Conservation (phyloP, 2,329 filamentous ascomycete species). For the Aureobasidium sp. region DNA sequence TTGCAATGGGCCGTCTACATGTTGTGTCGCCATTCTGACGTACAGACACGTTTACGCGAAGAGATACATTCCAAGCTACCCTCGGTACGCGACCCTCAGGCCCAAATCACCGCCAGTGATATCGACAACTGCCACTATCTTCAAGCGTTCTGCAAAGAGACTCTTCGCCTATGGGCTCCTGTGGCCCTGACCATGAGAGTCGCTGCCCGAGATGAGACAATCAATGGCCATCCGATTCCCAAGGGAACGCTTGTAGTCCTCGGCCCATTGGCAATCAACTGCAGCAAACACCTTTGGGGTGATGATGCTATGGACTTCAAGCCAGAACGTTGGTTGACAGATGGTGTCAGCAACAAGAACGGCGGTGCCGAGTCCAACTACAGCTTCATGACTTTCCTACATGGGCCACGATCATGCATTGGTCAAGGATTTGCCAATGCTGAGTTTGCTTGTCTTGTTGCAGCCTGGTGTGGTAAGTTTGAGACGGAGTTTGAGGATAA, state of each 20-base stretch:
- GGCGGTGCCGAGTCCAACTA: conserved; percentile 71
- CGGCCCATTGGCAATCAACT: conserved; percentile 59
- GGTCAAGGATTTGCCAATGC: conserved; percentile 70
- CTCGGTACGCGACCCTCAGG: conserved; percentile 30
- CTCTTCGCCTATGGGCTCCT: conserved; percentile 63
- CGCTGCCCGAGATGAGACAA: conserved; percentile 53
- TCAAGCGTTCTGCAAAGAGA: conserved; percentile 69
- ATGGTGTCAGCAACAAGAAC: conserved; percentile 42
- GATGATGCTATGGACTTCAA: conserved; percentile 64
- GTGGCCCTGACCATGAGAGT: conserved; percentile 63
- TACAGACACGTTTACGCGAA: conserved; percentile 40
- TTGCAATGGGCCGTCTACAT: conserved; percentile 47
- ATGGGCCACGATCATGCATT: conserved; percentile 80
- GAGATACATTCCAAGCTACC: conserved; percentile 42
- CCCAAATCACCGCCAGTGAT: conserved; percentile 42
- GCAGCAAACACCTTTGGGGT: conserved; percentile 63
- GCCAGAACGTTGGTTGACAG: conserved; percentile 66
- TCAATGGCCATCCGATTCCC: conserved; percentile 57
- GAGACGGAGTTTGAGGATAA: conserved; percentile 58
- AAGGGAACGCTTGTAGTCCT: conserved; percentile 63
- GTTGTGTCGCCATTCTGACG: conserved; percentile 40
- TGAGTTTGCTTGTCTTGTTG: conserved; percentile 78
- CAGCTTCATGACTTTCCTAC: conserved; percentile 71
- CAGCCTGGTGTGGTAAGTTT: conserved; percentile 67
- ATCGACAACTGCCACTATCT: conserved; percentile 72